These are phyloP conservation scores for Macrophomina phaseolina DNA, from an alignment of 2,329 filamentous ascomycete genomes.

Conservation along the genomic window DNA sequence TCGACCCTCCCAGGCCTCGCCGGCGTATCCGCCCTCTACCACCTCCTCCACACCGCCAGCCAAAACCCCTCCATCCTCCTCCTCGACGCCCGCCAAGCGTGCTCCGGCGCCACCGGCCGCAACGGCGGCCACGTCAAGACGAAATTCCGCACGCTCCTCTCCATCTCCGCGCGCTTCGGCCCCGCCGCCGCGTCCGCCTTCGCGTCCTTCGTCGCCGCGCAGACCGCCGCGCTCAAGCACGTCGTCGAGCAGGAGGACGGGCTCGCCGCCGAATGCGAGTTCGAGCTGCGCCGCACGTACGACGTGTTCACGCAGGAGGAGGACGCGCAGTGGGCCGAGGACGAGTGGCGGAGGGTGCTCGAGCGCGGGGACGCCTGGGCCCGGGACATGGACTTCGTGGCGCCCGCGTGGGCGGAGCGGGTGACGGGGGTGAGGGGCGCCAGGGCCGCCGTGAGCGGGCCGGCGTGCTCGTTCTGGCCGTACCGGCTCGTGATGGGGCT, in stretches of 20 bases:
- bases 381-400: not conserved
- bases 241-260: slow-evolving; percentile 30
- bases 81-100: slow-evolving; percentile 57
- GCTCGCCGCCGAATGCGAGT: slow-evolving; percentile 33
- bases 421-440: not conserved
- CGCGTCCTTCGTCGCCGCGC: slow-evolving; percentile 28
- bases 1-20: slow-evolving; percentile 55
- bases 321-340: not conserved
- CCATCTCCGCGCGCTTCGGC: slow-evolving; percentile 15
- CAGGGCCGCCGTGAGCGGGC: not conserved
- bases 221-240: slow-evolving; percentile 28
- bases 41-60: slow-evolving; percentile 51
- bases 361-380: slow-evolving; percentile 32
- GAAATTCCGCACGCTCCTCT: slow-evolving; percentile 49
- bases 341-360: not conserved
- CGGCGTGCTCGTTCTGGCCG: slow-evolving; percentile 3
- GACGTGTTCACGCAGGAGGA: not conserved
- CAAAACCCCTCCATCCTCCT: slow-evolving; percentile 34
- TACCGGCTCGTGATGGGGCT: slow-evolving; percentile 5
- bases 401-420: not conserved
- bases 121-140: slow-evolving; percentile 59
- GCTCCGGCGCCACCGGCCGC: slow-evolving; percentile 60
- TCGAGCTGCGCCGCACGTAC: slow-evolving; percentile 33
- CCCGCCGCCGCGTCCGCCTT: slow-evolving; percentile 25
- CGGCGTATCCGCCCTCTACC: slow-evolving; percentile 68